Base-by-base conservation (phyloP, 805 yeast genomes). In the Yueomyces sinensis region DNA sequence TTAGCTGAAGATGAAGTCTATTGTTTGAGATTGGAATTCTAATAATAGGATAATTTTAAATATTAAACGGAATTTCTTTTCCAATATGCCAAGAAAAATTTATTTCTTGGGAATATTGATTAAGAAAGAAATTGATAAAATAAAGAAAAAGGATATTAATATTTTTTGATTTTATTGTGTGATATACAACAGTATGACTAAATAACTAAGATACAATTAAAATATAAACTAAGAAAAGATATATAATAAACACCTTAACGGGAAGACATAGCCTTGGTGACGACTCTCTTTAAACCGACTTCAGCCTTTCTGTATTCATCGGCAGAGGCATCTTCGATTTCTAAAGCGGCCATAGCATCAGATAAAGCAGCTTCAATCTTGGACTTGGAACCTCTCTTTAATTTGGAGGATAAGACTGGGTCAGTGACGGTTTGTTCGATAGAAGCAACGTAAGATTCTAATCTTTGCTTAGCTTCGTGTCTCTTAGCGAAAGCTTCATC, bases 251-350 rank as follows among this genome's bases (percentile, higher is more conserved):
- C 39, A 37, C 41, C 68, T 77, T 80, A 82, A 76, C 95, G 95
- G 67, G 95, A 75, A 57, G 95, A 82, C 86, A 87, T 82, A 66
- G 96, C 96, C 76, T 86, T 89, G 76, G 95, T 89, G 66, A 89
- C 96, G 62, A 89, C 95, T 71, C 98, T 83, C 86, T 91, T 91
- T 67, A 91, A 82, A 67, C 86, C 79, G 66, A 91, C 84, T 77
- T 91, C 97, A 62, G 98, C 97, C 81, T 84, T 91, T 81, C 97
- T 83, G 74, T 72, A 77, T 69, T 87, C 96, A 62, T 91, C 98
- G 64, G 95, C 89, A 56, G 93, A 60, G 43, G 95, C 75, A 54
- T 91, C 97, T 74, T 89, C 95, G 49, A 91, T 72, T 73, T 87
- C 95, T 62, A 89, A 81, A 65, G 96, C 87, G 59, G 94, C 93